Evolutionary conservation across 306 rosid genomes (phyloP), one percentile per base, ranked within the genome.

Genomic region (Chamaecrista fasciculata): DNA sequence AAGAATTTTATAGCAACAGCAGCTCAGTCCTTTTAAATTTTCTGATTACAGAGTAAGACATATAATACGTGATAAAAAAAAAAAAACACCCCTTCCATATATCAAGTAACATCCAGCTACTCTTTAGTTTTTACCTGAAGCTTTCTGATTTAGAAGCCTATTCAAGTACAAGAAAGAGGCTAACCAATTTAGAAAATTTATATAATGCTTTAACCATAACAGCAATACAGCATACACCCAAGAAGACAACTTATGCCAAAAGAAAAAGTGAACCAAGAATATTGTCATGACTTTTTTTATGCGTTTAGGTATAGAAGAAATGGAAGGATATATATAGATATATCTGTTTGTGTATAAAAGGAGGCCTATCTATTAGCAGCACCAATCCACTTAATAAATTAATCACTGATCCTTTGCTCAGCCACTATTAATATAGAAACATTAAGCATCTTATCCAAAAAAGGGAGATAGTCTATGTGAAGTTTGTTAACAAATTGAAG

Each of bases 401-500:
- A 66, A 58, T 40, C n/a, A 48, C 33, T n/a, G 23, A 19, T 5
- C 21, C 61, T 36, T 46, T 33, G 36, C 58, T 50, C 63, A 8
- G 14, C 36, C 21, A 59, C 46, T 20, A 61, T 16, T 21, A 29
- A 43, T 57, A 47, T 39, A 21, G 48, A 36, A 50, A 65, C 25
- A 57, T 12, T 7, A 71, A 14, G n/a, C 69, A 78, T 58, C 62
- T 11, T 33, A 69, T 23, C 52, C 69, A 69, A 57, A 20, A 70
- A 64, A 46, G 21, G 28, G 42, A 11, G 40, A 56, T 11, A n/a
- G 24, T 58, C 36, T 34, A 10, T 37, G 69, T 40, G 11, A 65
- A 72, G 42, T 29, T 60, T 66, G 33, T 42, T 11, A 56, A 49
- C 47, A 67, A 76, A 76, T 48, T 71, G 65, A 59, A 56, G 33